A percentile compares a stretch with the other conserved stretches of the same genome.
phyloP scores from a whole-genome alignment of 768 basidiomycete species.

The Butyriboletus loyo region DNA sequence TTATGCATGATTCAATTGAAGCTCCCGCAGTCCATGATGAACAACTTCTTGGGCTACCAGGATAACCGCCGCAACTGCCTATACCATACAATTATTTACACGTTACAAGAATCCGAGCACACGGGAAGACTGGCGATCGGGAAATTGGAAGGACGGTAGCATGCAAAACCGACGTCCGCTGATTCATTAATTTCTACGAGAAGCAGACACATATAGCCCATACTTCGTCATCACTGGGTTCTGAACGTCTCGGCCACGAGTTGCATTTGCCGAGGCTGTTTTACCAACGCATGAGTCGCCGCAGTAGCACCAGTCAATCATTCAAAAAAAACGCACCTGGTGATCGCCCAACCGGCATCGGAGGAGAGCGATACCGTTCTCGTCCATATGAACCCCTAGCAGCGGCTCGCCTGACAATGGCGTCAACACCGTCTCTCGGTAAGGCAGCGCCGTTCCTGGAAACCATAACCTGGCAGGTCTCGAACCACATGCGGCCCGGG shows the following conservation, averaged over 20 bases:
- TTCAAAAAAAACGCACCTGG: neutral
- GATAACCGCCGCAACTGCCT: too few relatives aligned
- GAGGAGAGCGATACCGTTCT: neutral
- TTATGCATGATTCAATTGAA: neutral
- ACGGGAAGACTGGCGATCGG: neutral
- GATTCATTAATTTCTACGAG: neutral
- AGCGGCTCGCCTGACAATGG: neutral
- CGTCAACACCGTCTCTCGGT: neutral
- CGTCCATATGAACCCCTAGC: neutral
- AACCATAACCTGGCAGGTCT: neutral
- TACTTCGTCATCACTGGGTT: neutral
- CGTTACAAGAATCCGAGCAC: neutral
- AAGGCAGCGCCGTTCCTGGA: neutral
- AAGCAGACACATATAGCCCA: neutral
- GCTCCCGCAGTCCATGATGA: neutral
- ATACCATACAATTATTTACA: too few relatives aligned
- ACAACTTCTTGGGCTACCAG: neutral
- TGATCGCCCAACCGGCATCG: neutral
- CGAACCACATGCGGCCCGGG: neutral
- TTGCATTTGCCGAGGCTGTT: neutral
- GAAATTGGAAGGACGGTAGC: neutral
- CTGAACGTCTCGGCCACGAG: neutral
- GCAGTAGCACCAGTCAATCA: neutral
- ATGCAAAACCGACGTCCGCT: neutral
- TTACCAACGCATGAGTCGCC: neutral